Evolutionary conservation across 1,284 basidiomycete genomes (phyloP), one percentile per base, ranked within the genome.

Genomic region (Malassezia equina): DNA sequence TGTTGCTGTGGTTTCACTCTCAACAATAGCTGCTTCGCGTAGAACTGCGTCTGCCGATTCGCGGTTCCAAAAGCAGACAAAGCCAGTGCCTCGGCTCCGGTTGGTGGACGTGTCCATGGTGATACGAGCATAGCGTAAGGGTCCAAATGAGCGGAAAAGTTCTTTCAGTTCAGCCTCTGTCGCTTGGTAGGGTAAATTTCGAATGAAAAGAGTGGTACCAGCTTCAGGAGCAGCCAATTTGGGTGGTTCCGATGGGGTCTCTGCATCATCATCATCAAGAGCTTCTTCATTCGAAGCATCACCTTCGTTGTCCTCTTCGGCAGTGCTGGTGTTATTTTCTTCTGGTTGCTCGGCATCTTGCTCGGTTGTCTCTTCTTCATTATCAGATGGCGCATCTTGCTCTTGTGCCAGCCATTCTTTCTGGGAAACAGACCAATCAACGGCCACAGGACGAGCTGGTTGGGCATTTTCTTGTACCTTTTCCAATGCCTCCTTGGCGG

Each of bases 381-480:
- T 51, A 21, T 65, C 53, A 15, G 36, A 58, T 2, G 52, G 52
- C 4, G 53, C 60, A n/a, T 65, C 69, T 40, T 79, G 68, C 68
- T 75, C 75, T 25, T 69, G 70, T 55, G 86, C 83, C 72, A 89
- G 81, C 86, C 87, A 95, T 74, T 86, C 86, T 53, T 88, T 86
- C 77, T 96, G 94, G 73, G 88, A 88, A 68, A 96, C 76, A 5
- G 90, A 90, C 89, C 90, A 96, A 77, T 96, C 91, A 31, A 98
- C 93, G 5, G 90, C 90, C 23, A 95, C 86, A 15, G 83, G 78
- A 46, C 90, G 79, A 63, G 82, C 84, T 23, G 69, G 64, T 29
- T 70, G 67, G 0, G 71, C 66, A 15, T 39, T 12, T 11, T 55
- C 55, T 13, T 60, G 60, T 1, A 65, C 66, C 11, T 41, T 48